Base-by-base conservation (phyloP, 257 asterid species). In the Ligustrum vulgare region DNA sequence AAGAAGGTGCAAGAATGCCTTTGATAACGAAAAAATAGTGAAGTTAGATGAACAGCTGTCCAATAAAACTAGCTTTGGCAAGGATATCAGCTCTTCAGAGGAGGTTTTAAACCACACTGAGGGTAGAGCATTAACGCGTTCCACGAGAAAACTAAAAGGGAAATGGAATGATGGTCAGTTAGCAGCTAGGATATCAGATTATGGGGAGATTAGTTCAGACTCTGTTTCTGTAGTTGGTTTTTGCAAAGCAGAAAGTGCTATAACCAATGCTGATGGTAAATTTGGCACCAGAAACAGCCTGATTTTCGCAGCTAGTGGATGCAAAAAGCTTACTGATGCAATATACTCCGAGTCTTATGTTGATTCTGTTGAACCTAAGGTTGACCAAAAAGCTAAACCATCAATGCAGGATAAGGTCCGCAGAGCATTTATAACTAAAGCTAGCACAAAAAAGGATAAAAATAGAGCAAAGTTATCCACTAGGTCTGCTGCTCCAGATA, bases 401-500 rank as follows among this genome's bases (percentile, higher is more conserved):
- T 68, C 79, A 70, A 51, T 69, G 18, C 78, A 58, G 76, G 77
- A 77, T 56, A 69, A 73, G 60, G 82, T 72, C 54, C 31, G 20
- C n/a, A 78, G 62, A 73, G 22, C 39, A 67, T 43, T 36, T 35
- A 73, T 45, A 75, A 72, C 66, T 43, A 66, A 60, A 77, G 73
- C 73, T 77, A 37, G 69, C 58, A 37, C n/a, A 49, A 79, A 71
- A 70, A 75, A 65, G 81, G 77, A 9, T 66, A 71, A 20, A 35
- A 62, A 39, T 60, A 80, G 49, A 77, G 72, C 75, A 11, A 51
- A 64, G 69, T 71, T 82, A 25, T 69, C 73, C 8, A 36, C 65
- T 70, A 76, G 67, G 70, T 73, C 67, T 25, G 80, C 72, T 72
- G 73, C 72, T 58, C 60, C 39, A 36, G 69, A 75, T 67, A 75